Percentiles rank a stretch among this genome's conserved stretches.
These are phyloP conservation scores for Pseudoscleropodium purum DNA, from an alignment of 225 moss, liverwort and hornwort genomes.

Conservation along the genomic window DNA sequence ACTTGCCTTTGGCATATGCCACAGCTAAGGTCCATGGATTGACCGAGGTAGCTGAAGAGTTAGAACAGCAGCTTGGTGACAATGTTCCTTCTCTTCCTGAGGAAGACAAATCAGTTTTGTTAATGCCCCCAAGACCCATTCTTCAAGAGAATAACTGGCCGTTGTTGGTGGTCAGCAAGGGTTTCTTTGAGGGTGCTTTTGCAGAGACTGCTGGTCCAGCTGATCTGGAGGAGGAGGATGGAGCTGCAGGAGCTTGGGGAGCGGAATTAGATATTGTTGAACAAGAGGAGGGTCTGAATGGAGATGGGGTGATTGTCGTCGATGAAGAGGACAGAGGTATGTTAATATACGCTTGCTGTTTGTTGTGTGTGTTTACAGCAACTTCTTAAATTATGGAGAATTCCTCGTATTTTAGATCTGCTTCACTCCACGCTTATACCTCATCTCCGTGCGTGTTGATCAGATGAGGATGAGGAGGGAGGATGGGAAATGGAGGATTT, in stretches of 20 bases:
- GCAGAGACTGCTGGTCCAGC: constrained; percentile 41
- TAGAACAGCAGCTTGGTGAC: constrained; percentile 59
- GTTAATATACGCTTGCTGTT: not conserved
- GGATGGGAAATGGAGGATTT: constrained; percentile 99
- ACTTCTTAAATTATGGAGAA: not conserved
- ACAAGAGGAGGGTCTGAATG: constrained; percentile 51
- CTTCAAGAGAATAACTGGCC: constrained; percentile 95
- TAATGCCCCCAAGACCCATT: constrained; percentile 78
- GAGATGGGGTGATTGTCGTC: constrained; percentile 26
- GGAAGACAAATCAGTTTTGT: constrained; percentile 39
- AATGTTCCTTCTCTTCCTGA: constrained; percentile 49
- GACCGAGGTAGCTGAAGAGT: constrained; percentile 52
- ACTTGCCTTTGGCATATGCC: constrained; percentile 75
- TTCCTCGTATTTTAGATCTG: not conserved
- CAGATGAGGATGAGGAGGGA: constrained; percentile 77
- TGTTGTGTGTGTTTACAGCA: not conserved
- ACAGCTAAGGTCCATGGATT: constrained; percentile 85
- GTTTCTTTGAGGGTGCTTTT: constrained; percentile 91
- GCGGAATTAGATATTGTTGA: constrained; percentile 76
- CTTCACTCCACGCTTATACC: not conserved
- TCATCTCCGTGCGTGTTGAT: not conserved
- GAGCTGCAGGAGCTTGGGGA: constrained; percentile 78
- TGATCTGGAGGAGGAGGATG: constrained; percentile 75
- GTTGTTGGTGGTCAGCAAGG: constrained; percentile 79
- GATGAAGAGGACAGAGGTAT: constrained; percentile 59